phyloP scores from a whole-genome alignment of 768 basidiomycete species.

The Calocera viscosa region DNA sequence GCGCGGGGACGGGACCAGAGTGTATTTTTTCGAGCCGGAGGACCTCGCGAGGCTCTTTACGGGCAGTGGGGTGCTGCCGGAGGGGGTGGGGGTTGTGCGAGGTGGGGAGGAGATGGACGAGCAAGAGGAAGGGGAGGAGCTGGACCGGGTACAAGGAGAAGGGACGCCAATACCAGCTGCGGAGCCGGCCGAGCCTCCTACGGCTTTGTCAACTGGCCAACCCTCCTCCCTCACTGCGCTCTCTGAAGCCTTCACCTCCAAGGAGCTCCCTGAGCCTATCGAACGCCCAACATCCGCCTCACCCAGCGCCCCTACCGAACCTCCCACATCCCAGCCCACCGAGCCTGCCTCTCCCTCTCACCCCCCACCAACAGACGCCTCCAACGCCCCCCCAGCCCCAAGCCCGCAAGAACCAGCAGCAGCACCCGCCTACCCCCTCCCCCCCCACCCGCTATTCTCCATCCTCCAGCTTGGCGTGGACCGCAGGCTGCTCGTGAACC shows the following conservation, averaged over 20 bases:
- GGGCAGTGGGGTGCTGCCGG: slow-evolving; percentile 32
- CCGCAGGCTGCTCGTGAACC: slow-evolving; percentile 77
- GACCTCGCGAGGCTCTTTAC: slow-evolving; percentile 73
- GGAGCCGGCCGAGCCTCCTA: too few species aligned
- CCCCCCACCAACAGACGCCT: not conserved
- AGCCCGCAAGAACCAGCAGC: slow-evolving; percentile 17
- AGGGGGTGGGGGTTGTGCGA: slow-evolving; percentile 18
- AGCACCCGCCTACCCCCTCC: slow-evolving; percentile 26
- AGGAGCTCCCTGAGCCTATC: too few species aligned
- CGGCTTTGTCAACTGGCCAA: too few species aligned
- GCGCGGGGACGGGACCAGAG: slow-evolving; percentile 90
- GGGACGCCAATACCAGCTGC: too few species aligned
- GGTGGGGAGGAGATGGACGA: slow-evolving; percentile 7
- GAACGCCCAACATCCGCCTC: too few species aligned
- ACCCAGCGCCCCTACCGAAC: too few species aligned
- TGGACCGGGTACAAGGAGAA: too few species aligned
- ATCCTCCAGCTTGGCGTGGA: slow-evolving; percentile 82
- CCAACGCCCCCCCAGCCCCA: slow-evolving; percentile 7
- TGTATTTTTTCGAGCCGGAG: slow-evolving; percentile 90
- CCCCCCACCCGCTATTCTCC: slow-evolving; percentile 54
- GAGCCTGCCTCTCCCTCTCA: slow-evolving; percentile 14
- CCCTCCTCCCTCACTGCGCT: too few species aligned
- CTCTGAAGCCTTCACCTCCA: too few species aligned
- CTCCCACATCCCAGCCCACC: slow-evolving; percentile 5
- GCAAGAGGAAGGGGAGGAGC: not conserved